Evolutionary conservation across 2,329 filamentous ascomycete genomes (phyloP).

Genomic region (Knoxdaviesia proteae): DNA sequence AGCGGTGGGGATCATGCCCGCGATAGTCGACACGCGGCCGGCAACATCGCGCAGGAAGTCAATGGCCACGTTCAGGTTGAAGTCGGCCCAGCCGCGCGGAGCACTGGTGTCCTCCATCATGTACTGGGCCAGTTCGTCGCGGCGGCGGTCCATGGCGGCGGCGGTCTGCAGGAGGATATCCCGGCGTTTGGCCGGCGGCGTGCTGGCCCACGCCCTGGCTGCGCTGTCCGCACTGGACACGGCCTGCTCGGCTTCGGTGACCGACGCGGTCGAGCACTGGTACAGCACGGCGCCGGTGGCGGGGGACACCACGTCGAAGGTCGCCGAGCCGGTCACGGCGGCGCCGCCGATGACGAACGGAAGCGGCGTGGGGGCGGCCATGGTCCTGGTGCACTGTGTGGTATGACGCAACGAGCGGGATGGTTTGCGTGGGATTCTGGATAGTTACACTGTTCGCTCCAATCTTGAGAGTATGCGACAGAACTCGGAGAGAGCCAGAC

Average conservation of each 20-base stretch:
- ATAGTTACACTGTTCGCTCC: too few species aligned
- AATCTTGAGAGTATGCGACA: too few species aligned
- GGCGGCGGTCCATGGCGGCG: conserved; percentile 36
- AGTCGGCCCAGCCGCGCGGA: conserved; percentile 16
- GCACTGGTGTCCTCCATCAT: conserved; percentile 30
- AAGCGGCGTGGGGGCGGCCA: conserved; percentile 7
- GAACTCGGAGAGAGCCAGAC: too few species aligned
- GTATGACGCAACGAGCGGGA: too few species aligned
- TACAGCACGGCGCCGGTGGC: conserved; percentile 28
- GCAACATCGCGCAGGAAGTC: conserved; percentile 22
- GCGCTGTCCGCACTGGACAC: conserved; percentile 38
- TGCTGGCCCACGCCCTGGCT: conserved; percentile 46
- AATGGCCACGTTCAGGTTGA: conserved; percentile 16
- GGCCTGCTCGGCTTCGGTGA: conserved; percentile 31
- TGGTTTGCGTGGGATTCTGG: too few species aligned
- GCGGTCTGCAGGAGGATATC: conserved; percentile 52
- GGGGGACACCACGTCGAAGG: conserved; percentile 37
- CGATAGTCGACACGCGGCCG: conserved; percentile 17
- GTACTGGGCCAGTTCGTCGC: conserved; percentile 37
- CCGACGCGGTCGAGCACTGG: conserved; percentile 33
- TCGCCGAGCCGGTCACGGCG: conserved; percentile 22
- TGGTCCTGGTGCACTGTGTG: neutral
- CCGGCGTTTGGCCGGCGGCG: conserved; percentile 37
- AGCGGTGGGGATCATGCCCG: conserved; percentile 16
- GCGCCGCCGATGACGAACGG: conserved; percentile 22